phyloP scores from a whole-genome alignment of 495 filamentous ascomycete species.

The Neurospora terricola region DNA sequence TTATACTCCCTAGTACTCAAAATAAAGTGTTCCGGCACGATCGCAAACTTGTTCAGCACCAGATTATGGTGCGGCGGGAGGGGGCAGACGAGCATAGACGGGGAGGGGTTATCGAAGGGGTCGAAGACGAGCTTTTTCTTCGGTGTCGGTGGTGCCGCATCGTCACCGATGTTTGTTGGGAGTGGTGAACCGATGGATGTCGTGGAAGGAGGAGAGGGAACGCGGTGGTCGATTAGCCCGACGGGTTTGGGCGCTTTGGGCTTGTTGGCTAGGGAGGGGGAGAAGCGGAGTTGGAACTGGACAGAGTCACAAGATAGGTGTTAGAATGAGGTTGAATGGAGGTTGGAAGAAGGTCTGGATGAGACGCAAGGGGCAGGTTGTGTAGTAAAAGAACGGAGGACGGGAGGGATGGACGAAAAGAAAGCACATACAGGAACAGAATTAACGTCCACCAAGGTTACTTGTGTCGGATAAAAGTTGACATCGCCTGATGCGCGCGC shows the following conservation, averaged over 20 bases:
- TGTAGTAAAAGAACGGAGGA: no score
- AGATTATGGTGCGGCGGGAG: slow-evolving; percentile 51
- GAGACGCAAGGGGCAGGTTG: background rate
- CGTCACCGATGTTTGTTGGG: no score
- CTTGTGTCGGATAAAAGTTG: slow-evolving; percentile 49
- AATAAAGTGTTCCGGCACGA: slow-evolving; percentile 73
- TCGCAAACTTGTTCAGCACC: slow-evolving; percentile 73
- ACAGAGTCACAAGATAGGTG: background rate
- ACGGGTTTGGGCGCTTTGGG: slow-evolving; percentile 41
- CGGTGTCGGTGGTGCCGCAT: background rate
- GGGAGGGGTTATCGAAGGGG: slow-evolving; percentile 60
- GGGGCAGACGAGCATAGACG: slow-evolving; percentile 51
- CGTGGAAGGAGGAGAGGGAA: slow-evolving; percentile 10
- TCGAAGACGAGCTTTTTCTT: slow-evolving; percentile 30
- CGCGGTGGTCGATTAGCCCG: slow-evolving; percentile 7
- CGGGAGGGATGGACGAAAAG: no score
- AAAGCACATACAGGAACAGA: slow-evolving; percentile 39
- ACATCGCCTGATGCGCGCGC: slow-evolving; percentile 46
- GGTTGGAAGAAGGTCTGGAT: background rate
- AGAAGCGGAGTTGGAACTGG: slow-evolving; percentile 69
- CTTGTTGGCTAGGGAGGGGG: slow-evolving; percentile 65
- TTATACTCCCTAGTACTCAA: slow-evolving; percentile 59
- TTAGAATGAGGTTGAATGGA: no score
- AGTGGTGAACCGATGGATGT: background rate
- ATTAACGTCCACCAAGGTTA: slow-evolving; percentile 41